phyloP scores from a whole-genome alignment of 176 grass and related monocot species.

The Pontederia paniculata region DNA sequence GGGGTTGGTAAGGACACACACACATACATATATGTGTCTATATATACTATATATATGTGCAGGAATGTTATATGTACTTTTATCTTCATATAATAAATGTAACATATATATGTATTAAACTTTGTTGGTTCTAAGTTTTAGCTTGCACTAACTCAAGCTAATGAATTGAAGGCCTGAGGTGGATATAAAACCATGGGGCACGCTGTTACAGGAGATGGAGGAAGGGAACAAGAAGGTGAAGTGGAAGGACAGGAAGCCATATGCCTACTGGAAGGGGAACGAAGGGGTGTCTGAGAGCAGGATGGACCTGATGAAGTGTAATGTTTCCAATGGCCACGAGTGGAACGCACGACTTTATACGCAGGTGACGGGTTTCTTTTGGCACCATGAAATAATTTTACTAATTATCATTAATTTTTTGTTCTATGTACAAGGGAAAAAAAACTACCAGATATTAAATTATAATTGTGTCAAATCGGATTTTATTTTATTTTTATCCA shows the following conservation, averaged over 20 bases:
- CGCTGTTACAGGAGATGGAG: conserved; percentile 35
- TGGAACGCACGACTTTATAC: background rate
- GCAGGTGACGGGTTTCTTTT: too few relatives aligned
- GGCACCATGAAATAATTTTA: too few relatives aligned
- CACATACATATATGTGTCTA: too few relatives aligned
- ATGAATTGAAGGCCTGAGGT: conserved; percentile 37
- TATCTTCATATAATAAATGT: too few relatives aligned
- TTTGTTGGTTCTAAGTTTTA: too few relatives aligned
- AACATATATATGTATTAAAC: background rate
- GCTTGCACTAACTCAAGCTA: background rate
- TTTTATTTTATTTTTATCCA: too few relatives aligned
- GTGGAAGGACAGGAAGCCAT: conserved; percentile 38
- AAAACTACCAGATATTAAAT: too few relatives aligned
- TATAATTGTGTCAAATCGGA: too few relatives aligned
- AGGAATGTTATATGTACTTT: too few relatives aligned
- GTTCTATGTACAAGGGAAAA: too few relatives aligned
- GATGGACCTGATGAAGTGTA: conserved; percentile 31
- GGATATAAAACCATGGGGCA: conserved; percentile 44
- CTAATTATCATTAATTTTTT: too few relatives aligned
- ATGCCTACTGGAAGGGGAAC: conserved; percentile 66
- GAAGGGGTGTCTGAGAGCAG: background rate
- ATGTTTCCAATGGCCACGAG: background rate
- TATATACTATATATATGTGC: too few relatives aligned
- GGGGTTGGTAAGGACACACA: conserved; percentile 55
- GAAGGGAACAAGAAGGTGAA: conserved; percentile 6